phyloP scores from a whole-genome alignment of 352 stramenopile species.

The Plasmopara halstedii region DNA sequence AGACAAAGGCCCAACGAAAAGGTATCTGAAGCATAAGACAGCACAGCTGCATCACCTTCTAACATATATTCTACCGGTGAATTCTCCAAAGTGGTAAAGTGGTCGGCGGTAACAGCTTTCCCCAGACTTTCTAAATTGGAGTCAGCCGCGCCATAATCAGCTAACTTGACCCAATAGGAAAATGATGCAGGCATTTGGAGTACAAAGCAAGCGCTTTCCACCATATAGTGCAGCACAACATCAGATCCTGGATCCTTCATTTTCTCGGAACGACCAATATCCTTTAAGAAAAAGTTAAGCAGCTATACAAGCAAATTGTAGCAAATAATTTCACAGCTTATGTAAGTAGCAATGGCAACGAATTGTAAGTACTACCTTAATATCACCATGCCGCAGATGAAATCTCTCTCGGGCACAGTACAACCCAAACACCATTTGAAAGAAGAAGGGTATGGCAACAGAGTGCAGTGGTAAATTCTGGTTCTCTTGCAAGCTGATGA shows the following conservation, averaged over 20 bases:
- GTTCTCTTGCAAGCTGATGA: conserved; percentile 80
- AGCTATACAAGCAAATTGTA: conserved; percentile 40
- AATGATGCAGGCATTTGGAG: conserved; percentile 49
- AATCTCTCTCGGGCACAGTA: conserved; percentile 87
- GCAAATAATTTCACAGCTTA: no score
- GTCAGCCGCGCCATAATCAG: conserved; percentile 96
- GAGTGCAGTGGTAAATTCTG: conserved; percentile 45
- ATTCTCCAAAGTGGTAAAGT: conserved; percentile 98
- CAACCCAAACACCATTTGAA: conserved; percentile 96
- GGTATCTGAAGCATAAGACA: conserved; percentile 91
- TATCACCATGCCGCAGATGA: conserved; percentile 95
- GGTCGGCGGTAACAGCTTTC: conserved; percentile 88
- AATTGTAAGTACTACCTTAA: no score
- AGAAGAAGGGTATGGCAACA: conserved; percentile 86
- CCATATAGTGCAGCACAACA: conserved; percentile 43
- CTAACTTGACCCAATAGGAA: conserved; percentile 93
- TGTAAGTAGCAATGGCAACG: no score
- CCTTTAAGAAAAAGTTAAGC: conserved; percentile 97
- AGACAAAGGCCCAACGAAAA: conserved; percentile 95
- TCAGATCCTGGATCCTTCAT: conserved; percentile 28
- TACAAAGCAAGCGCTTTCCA: conserved; percentile 53
- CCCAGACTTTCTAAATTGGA: conserved; percentile 82
- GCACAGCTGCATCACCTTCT: conserved; percentile 83
- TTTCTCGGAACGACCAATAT: conserved; percentile 35
- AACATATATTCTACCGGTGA: conserved; percentile 94